These are phyloP conservation scores for Oemleria cerasiformis DNA, from an alignment of 306 rosid genomes.

Conservation along the genomic window DNA sequence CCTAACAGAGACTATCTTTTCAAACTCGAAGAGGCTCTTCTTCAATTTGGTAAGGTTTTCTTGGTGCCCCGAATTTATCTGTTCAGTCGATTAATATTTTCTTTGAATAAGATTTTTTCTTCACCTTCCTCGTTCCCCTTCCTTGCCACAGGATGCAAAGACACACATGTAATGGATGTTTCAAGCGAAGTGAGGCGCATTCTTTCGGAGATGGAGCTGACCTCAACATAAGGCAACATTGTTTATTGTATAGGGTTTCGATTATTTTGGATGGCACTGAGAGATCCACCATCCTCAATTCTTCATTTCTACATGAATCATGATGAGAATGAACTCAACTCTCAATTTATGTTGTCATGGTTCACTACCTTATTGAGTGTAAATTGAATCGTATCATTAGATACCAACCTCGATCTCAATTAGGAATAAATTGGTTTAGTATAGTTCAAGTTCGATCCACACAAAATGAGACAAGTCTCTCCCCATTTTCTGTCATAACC, in stretches of 20 bases:
- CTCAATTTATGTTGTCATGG: neutral
- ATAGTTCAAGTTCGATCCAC: too few relatives aligned
- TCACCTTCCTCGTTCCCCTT: neutral
- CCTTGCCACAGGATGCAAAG: slow-evolving; percentile 51
- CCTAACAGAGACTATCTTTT: slow-evolving; percentile 87
- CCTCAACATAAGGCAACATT: slow-evolving; percentile 19
- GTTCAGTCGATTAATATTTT: slow-evolving; percentile 9
- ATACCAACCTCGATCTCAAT: neutral
- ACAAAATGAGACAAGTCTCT: too few relatives aligned
- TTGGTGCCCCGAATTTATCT: neutral
- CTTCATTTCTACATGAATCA: neutral
- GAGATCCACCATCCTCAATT: neutral
- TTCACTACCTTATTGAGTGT: neutral
- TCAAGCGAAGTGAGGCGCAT: slow-evolving; percentile 78
- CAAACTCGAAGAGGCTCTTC: slow-evolving; percentile 73
- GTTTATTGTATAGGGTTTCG: neutral
- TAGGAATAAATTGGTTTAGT: too few relatives aligned
- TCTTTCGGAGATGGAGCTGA: slow-evolving; percentile 44
- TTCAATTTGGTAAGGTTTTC: slow-evolving; percentile 53
- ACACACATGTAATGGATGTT: slow-evolving; percentile 69
- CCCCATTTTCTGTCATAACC: too few relatives aligned
- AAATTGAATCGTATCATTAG: neutral
- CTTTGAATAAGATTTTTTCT: neutral
- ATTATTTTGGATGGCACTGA: slow-evolving; percentile 9
- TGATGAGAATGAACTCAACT: neutral